Evolutionary conservation across 2,329 filamentous ascomycete genomes (phyloP), one percentile per base, ranked within the genome.

Genomic region (Trichoderma endophyticum): DNA sequence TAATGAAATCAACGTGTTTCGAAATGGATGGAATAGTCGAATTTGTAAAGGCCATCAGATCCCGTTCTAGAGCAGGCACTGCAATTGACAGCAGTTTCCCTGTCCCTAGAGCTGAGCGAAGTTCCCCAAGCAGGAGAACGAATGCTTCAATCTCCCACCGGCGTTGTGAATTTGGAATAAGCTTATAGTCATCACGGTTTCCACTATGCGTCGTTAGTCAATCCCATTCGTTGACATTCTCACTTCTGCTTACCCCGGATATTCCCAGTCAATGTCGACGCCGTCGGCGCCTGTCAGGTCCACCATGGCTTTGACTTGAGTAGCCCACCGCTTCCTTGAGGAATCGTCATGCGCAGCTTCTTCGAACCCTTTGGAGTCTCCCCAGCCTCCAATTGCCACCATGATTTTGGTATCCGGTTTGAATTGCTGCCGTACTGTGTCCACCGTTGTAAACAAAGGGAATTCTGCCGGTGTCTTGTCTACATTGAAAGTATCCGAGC

Each of bases 381-480:
- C 91, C 92, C 92, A 94, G 67, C 92, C 92, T 12, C 92, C 92
- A 74, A 94, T 89, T 24, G 92, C 91, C 48, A 94, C 85, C 82
- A 91, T 86, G 26, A 94, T 80, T 75, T 91, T 90, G 24, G 90
- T 90, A 30, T 83, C 83, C 0, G 80, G 72, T 7, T 80, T 80
- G 73, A 91, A 89, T 69, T 83, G 81, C 21, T 77, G 72, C 5
- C 89, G 86, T 15, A 86, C 83, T 14, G 83, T 78, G 3, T 79
- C 76, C 2, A 90, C 83, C 2, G 83, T 83, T 4, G 84, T 87
- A 75, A 90, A 90, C 6, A 91, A 79, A 0, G 86, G 84, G 81
- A 86, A 89, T 4, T 77, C 70, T 4, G 78, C 74, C 1, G 81
- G 79, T 0, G 77, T 73, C 12, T 80, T 59, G 2, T 80, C 81